These are phyloP conservation scores for Pythium pyrilobum DNA, from an alignment of 352 stramenopile species.

Conservation along the genomic window DNA sequence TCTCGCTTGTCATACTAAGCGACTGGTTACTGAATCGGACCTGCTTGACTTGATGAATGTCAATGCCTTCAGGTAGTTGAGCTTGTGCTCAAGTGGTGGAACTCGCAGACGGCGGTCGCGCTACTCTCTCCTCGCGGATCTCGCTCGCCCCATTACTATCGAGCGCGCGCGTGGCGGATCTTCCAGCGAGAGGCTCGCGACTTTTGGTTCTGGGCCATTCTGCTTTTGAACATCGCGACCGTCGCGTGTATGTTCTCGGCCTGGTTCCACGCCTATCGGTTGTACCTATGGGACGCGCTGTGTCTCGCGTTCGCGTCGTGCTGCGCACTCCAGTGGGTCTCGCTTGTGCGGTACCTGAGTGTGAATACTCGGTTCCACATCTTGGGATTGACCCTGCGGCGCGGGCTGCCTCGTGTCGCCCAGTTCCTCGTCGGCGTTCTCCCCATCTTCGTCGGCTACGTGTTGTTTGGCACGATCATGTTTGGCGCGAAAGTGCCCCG, in stretches of 20 bases:
- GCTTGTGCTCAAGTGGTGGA: conserved; percentile 37
- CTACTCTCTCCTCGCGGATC: conserved; percentile 10
- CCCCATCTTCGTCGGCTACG: conserved; percentile 81
- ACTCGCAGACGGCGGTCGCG: conserved; percentile 14
- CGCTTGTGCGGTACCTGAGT: conserved; percentile 67
- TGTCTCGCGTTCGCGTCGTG: conserved; percentile 60
- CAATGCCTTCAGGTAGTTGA: conserved; percentile 25
- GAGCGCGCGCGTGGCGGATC: conserved; percentile 12
- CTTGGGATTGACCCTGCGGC: conserved; percentile 64
- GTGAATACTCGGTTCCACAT: conserved; percentile 72
- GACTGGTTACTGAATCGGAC: too few relatives aligned
- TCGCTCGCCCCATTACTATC: conserved; percentile 15
- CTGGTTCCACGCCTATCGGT: conserved; percentile 46
- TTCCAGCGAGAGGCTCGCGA: conserved; percentile 28
- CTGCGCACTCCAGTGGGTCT: conserved; percentile 70
- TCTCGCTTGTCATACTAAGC: too few relatives aligned
- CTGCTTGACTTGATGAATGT: too few relatives aligned
- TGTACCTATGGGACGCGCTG: conserved; percentile 48
- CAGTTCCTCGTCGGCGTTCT: conserved; percentile 83
- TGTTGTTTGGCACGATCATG: conserved; percentile 83
- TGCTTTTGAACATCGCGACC: conserved; percentile 49
- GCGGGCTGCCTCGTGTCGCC: conserved; percentile 59
- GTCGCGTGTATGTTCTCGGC: conserved; percentile 41
- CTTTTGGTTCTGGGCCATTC: conserved; percentile 61
- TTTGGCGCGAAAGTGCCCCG: conserved; percentile 76